Conservation (phyloP, 345 rosid genomes). For the Salix udensis region DNA sequence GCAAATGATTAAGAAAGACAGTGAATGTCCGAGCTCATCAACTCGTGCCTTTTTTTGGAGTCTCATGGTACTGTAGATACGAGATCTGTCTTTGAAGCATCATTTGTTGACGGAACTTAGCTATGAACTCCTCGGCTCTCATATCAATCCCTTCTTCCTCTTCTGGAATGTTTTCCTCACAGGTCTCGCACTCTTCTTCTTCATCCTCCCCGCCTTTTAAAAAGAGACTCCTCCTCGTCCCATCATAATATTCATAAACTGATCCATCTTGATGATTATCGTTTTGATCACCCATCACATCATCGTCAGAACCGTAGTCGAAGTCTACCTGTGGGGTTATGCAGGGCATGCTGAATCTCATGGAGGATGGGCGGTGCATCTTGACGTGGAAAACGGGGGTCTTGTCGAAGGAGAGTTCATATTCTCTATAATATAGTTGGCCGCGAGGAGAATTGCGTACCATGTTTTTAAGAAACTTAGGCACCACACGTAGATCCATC, state of each 20-base stretch:
- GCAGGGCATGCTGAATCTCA: conserved; percentile 71
- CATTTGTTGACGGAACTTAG: conserved; percentile 63
- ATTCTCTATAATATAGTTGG: conserved; percentile 46
- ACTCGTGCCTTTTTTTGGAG: conserved; percentile 5
- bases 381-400: conserved; percentile 69
- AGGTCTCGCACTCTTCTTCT: neutral
- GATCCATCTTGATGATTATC: neutral
- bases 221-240: conserved; percentile 1
- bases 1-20: neutral
- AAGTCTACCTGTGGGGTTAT: conserved; percentile 51
- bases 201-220: conserved; percentile 10
- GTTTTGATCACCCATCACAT: neutral
- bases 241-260: conserved; percentile 23
- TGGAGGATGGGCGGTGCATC: conserved; percentile 61
- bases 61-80: conserved; percentile 44
- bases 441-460: conserved; percentile 20
- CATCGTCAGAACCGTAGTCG: conserved; percentile 43
- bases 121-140: conserved; percentile 86
- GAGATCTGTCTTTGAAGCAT: conserved; percentile 84
- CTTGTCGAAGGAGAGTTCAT: conserved; percentile 76
- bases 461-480: conserved; percentile 53
- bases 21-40: neutral
- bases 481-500: conserved; percentile 46
- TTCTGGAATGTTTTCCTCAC: conserved; percentile 16
- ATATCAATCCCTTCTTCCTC: conserved; percentile 71